These are phyloP conservation scores for Vanrija pseudolonga DNA, from an alignment of 1,284 basidiomycete genomes.

Conservation along the genomic window DNA sequence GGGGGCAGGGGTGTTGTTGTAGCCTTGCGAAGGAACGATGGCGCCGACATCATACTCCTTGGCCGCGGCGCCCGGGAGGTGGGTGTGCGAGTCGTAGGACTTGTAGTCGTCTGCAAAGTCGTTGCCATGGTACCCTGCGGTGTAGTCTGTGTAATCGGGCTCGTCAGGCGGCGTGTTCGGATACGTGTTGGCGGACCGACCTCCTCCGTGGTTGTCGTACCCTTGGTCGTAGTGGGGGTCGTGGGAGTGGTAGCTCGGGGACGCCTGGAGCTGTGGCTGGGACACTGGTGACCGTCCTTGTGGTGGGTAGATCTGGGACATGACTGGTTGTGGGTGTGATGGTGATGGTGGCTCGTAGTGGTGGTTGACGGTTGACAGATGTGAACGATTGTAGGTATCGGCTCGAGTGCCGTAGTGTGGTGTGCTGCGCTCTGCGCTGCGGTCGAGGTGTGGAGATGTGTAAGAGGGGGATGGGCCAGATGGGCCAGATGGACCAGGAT, in stretches of 20 bases:
- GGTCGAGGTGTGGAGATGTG: background rate
- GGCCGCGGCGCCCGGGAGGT: slow-evolving; percentile 4
- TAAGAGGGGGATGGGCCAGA: background rate
- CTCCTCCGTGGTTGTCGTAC: slow-evolving; percentile 1
- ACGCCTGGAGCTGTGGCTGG: background rate
- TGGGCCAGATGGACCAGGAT: background rate
- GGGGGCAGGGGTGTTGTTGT: slow-evolving; percentile 5
- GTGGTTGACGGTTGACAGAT: background rate
- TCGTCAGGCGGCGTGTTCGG: background rate
- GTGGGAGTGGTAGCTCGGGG: slow-evolving; percentile 8
- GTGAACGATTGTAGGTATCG: background rate
- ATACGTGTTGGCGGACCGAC: background rate
- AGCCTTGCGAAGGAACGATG: slow-evolving; percentile 22
- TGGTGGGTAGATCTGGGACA: too few species aligned
- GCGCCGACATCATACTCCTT: slow-evolving; percentile 39
- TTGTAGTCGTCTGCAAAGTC: slow-evolving; percentile 38
- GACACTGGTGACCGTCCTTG: too few species aligned
- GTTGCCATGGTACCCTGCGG: slow-evolving; percentile 5
- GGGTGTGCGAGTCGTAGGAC: slow-evolving; percentile 34
- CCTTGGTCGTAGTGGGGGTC: slow-evolving; percentile 2
- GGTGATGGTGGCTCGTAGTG: background rate
- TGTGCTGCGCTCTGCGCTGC: background rate
- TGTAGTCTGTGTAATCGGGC: background rate
- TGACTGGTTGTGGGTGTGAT: background rate
- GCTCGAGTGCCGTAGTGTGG: too few species aligned